Conservation (phyloP, 805 yeast genomes). For the Middelhovenomyces tepae region DNA sequence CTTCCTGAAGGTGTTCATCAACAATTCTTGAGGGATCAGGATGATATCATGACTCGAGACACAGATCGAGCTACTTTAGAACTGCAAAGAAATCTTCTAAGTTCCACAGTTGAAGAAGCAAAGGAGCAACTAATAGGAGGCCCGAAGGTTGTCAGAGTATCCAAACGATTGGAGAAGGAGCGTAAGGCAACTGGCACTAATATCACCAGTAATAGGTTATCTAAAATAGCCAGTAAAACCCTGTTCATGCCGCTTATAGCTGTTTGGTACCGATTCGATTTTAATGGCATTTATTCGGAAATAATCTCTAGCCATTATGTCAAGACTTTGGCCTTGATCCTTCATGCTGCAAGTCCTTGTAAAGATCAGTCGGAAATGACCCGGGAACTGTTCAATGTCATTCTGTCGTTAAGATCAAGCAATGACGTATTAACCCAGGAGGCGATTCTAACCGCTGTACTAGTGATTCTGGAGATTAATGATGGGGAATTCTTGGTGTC, state of each 20-base stretch:
- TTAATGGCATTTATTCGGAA: slow-evolving; percentile 45
- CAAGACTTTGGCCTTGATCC: slow-evolving; percentile 46
- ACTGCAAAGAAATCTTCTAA: slow-evolving; percentile 20
- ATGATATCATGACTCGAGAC: slow-evolving; percentile 4
- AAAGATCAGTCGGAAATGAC: slow-evolving; percentile 50
- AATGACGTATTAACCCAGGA: slow-evolving; percentile 21
- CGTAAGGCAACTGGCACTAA: slow-evolving; percentile 14
- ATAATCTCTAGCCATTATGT: slow-evolving; percentile 50
- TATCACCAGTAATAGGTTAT: slow-evolving; percentile 29
- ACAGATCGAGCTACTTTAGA: slow-evolving; percentile 9
- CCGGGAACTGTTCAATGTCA: slow-evolving; percentile 36
- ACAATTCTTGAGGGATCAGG: slow-evolving; percentile 28
- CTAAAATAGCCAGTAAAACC: slow-evolving; percentile 34
- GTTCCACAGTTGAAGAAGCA: slow-evolving; percentile 16
- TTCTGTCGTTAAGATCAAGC: slow-evolving; percentile 12
- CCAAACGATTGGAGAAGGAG: slow-evolving; percentile 18
- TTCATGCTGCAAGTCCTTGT: slow-evolving; percentile 52
- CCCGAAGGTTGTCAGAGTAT: slow-evolving; percentile 24
- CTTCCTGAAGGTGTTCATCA: slow-evolving; percentile 43
- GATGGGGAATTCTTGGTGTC: slow-evolving; percentile 21
- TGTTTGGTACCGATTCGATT: slow-evolving; percentile 39
- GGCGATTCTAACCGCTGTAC: slow-evolving; percentile 23
- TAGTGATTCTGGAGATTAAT: slow-evolving; percentile 25
- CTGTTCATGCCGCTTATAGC: slow-evolving; percentile 49
- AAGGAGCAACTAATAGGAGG: slow-evolving; percentile 19